Base-by-base conservation (phyloP, 179 eudicot species). In the Spinacia oleracea region DNA sequence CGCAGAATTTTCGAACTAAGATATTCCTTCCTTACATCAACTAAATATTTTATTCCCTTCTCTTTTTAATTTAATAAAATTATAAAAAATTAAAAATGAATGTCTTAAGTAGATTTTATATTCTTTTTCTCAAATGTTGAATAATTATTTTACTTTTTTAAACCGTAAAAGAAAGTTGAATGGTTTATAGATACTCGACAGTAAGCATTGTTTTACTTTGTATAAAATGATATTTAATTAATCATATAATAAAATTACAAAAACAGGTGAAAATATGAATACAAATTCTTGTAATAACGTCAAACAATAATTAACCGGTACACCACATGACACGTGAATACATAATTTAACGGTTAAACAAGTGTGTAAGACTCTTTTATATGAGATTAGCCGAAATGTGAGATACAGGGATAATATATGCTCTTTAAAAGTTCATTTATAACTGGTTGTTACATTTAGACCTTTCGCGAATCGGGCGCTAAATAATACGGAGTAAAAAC, bases 1-100 rank as follows among this genome's bases (percentile, higher is more conserved):
- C 88, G 80, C 87, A 87, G 88, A 89, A 89, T 93, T 80, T 56
- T 83, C 80, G 82, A 84, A 84, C 80, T 79, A 73, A 91, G 91
- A 90, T 93, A 93, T 93, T 93, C 98, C 85, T 90, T 90, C 79
- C 91, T 87, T 92, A 46, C 81, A 76, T 56, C 69, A 79, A 80
- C 77, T 85, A 34, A 76, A 78, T 86, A 89, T 83, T 81, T 70
- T 88, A 83, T 88, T 86, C 89, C 79, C 55, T 29, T 76, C 45
- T 72, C 76, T 20, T 53, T 43, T 74, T 65, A 48, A 29, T 29
- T 31, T 63, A 8, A 9, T n/a, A 1, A 29, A 4, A 35, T 66
- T n/a, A 59, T 59, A n/a, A 25, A 58, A n/a, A 34, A n/a, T 10
- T 27, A 10, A 62, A 32, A 74, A 78, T 80, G 84, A 86, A 85